phyloP scores from a whole-genome alignment of 306 rosid genomes.

The Pyrus bretschneideri region DNA sequence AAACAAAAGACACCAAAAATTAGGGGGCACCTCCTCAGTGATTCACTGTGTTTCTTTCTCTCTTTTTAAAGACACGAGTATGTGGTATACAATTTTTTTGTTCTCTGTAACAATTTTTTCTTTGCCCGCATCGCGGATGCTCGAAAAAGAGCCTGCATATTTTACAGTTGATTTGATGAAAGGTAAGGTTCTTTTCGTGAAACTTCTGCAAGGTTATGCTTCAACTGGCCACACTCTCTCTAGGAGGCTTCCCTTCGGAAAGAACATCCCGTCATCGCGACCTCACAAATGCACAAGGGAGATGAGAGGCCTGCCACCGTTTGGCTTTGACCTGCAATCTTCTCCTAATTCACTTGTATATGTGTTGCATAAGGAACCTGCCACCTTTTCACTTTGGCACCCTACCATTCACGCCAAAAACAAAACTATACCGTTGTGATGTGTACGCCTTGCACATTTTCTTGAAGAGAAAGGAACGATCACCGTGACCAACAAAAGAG shows the following conservation, averaged over 20 bases:
- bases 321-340: constrained; percentile 61
- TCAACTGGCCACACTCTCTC: background rate
- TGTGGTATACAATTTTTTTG: background rate
- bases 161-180: background rate
- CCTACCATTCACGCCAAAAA: constrained; percentile 26
- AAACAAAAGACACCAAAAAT: no score
- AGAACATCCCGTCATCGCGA: background rate
- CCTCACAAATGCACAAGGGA: background rate
- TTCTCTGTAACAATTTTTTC: background rate
- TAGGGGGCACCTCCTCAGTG: no score
- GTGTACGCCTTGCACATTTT: constrained; percentile 23
- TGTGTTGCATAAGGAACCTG: constrained; percentile 21
- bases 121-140: background rate
- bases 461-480: constrained; percentile 14
- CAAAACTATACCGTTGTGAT: constrained; percentile 37
- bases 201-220: background rate
- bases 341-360: constrained; percentile 19
- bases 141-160: background rate
- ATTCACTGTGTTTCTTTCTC: no score
- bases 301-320: constrained; percentile 65
- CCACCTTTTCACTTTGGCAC: constrained; percentile 14
- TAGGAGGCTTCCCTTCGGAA: constrained; percentile 53
- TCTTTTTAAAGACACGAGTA: background rate
- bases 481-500: constrained; percentile 20
- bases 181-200: background rate